Conservation (phyloP, 2,329 filamentous ascomycete species). For the Colletotrichum gloeosporioides region DNA sequence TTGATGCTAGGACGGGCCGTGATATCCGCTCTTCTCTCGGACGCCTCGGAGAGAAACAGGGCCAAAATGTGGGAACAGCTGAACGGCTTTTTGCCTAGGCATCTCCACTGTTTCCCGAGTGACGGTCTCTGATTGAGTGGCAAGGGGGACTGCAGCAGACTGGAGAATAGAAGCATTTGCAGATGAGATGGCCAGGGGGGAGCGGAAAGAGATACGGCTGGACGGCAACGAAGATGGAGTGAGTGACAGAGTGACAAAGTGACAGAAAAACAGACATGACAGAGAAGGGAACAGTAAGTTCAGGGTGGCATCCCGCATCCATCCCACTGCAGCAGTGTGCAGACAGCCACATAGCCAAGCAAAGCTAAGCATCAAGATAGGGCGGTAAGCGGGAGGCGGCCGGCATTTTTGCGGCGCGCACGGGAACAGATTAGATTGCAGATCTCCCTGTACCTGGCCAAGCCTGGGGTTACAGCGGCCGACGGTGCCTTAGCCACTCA, state of each 20-base stretch:
- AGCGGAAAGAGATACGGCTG: neutral
- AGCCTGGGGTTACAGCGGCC: neutral
- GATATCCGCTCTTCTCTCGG: constrained; percentile 7
- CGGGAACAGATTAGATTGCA: neutral
- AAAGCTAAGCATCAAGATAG: neutral
- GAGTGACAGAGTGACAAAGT: neutral
- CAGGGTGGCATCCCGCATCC: neutral
- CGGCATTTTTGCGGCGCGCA: neutral
- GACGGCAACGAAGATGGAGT: neutral
- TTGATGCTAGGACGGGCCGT: constrained; percentile 16
- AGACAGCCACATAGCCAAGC: neutral
- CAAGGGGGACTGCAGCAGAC: neutral
- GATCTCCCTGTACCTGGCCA: neutral
- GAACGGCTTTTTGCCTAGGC: neutral
- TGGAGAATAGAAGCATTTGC: neutral
- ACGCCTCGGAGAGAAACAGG: constrained; percentile 5
- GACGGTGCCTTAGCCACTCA: neutral
- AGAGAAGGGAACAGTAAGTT: neutral
- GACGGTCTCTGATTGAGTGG: neutral
- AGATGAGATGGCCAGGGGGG: neutral
- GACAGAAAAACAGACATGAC: neutral
- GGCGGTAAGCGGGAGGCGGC: neutral
- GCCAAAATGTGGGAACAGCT: neutral
- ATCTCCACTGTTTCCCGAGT: neutral
- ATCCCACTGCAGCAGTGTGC: neutral